Conservation (phyloP, 441 rosid genomes). For the Melastoma candidum region DNA sequence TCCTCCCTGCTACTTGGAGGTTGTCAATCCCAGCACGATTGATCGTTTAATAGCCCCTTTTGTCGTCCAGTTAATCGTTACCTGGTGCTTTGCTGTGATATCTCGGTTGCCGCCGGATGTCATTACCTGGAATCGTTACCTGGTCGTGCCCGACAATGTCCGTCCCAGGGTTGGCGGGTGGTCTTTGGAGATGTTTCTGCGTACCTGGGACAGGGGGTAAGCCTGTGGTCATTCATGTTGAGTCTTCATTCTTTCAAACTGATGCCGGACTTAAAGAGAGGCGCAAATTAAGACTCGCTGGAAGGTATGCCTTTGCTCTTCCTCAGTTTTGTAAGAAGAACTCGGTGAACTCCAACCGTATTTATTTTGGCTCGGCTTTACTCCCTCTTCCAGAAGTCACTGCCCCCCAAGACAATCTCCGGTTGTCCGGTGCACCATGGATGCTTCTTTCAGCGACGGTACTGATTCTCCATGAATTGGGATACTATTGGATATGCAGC, state of each 20-base stretch:
- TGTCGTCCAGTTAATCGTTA: too few species aligned
- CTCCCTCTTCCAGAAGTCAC: conserved; percentile 18
- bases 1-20: too few species aligned
- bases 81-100: too few species aligned
- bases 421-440: conserved; percentile 50
- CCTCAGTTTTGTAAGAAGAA: conserved; percentile 3
- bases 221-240: conserved; percentile 15
- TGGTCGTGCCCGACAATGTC: conserved; percentile 32
- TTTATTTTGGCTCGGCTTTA: conserved; percentile 4
- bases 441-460: conserved; percentile 67
- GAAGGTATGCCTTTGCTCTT: conserved; percentile 33
- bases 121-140: not conserved
- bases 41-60: too few species aligned
- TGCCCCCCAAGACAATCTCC: conserved; percentile 24
- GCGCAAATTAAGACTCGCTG: conserved; percentile 14
- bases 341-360: conserved; percentile 3
- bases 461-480: conserved; percentile 23
- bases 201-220: conserved; percentile 19
- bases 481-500: too few species aligned
- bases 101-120: too few species aligned
- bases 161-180: conserved; percentile 49
- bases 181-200: conserved; percentile 46
- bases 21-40: too few species aligned
- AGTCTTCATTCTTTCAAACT: conserved; percentile 24
- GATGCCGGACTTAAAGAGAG: conserved; percentile 21